Base-by-base conservation (phyloP, 169 alveolate species). In the Plasmodium sp. region DNA sequence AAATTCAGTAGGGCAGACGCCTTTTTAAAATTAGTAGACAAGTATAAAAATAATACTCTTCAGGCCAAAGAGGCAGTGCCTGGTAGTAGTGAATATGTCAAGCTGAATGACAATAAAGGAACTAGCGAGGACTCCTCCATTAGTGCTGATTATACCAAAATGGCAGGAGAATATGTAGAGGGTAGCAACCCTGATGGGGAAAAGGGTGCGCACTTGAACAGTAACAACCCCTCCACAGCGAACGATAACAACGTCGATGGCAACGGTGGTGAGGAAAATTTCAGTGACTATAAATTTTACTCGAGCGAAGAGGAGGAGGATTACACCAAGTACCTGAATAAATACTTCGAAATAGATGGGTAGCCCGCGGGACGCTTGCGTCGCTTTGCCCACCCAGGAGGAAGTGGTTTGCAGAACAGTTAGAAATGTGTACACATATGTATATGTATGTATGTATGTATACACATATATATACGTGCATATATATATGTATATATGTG, bases 261-360 rank as follows among this genome's bases (percentile, higher is more conserved):
- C 1, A 51, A 81, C 39, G 41, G 43, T n/a, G 81, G 27, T 12
- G 82, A 58, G 72, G 81, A 58, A 9, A 90, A 80, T 22, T 86
- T 86, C 54, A 71, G 71, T 71, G 94, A 81, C 31, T 62, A 62
- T 81, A 90, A 90, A 41, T 71, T 81, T 74, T 92, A 75, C 41
- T 71, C 84, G 27, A 82, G 92, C 36, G 95, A 92, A 18, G 92
- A 84, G 62, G 95, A 92, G 73, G 95, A 92, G 43, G 95, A 92
- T 92, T 92, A 92, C 67, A n/a, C 84, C n/a, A 62, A 92, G 54
- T 92, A 92, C 48, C 67, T 92, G 18, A 92, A 92, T 73, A 92
- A 92, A 36, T 82, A 92, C 77, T 92, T 92, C 62, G 92, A 92
- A 33, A 92, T 92, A 27, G 92, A 90, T 48, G 39, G 75, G 18